These are phyloP conservation scores for Neocatenulostroma microsporum DNA, from an alignment of 2,329 filamentous ascomycete genomes.

Conservation along the genomic window DNA sequence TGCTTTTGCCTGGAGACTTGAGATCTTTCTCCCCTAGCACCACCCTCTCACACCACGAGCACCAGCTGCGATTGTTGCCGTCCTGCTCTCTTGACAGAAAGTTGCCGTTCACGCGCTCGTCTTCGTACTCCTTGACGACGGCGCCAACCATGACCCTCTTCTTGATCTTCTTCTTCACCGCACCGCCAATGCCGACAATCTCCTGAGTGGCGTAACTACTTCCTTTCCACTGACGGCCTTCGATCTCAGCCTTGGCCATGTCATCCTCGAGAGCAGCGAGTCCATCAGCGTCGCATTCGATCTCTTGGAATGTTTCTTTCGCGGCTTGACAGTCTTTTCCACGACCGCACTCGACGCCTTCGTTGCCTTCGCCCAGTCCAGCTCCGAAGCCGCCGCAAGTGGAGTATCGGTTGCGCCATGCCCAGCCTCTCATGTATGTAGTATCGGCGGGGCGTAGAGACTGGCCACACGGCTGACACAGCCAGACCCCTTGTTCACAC, in stretches of 20 bases:
- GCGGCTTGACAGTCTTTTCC: slow-evolving; percentile 67
- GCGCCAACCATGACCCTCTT: slow-evolving; percentile 73
- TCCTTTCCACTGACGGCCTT: slow-evolving; percentile 41
- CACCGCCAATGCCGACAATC: slow-evolving; percentile 82
- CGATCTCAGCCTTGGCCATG: slow-evolving; percentile 21
- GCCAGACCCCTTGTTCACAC: slow-evolving; percentile 61
- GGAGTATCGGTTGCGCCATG: slow-evolving; percentile 75
- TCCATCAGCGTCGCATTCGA: slow-evolving; percentile 76
- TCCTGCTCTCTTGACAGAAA: slow-evolving; percentile 64
- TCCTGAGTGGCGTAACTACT: slow-evolving; percentile 78
- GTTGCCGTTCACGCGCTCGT: slow-evolving; percentile 58
- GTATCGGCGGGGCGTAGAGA: slow-evolving; percentile 55
- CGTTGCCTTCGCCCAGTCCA: slow-evolving; percentile 78
- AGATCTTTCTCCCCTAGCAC: slow-evolving; percentile 23
- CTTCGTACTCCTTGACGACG: slow-evolving; percentile 77
- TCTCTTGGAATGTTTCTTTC: slow-evolving; percentile 70
- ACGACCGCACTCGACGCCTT: slow-evolving; percentile 83
- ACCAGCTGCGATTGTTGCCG: slow-evolving; percentile 70
- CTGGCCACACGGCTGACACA: slow-evolving; percentile 77
- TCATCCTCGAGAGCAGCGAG: slow-evolving; percentile 43
- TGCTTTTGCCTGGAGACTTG: slow-evolving; percentile 11
- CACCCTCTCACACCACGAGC: slow-evolving; percentile 73
- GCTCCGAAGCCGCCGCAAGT: slow-evolving; percentile 75
- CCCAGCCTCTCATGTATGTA: slow-evolving; percentile 65
- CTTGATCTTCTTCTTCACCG: slow-evolving; percentile 81